Conservation (phyloP, 1,284 basidiomycete species). For the Puccinia hordei region DNA sequence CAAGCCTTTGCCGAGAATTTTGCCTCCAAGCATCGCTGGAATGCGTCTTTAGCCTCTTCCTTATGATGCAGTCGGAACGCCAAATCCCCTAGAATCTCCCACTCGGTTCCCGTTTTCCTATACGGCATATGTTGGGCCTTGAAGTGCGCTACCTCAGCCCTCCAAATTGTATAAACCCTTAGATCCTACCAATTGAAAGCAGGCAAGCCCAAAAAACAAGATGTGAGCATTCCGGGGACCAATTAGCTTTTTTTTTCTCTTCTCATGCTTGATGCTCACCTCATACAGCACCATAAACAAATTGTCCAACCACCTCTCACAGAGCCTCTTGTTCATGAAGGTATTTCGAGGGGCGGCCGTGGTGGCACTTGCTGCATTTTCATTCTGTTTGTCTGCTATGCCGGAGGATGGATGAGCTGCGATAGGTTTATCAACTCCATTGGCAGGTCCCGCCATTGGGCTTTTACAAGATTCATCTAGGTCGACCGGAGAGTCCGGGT, state of each 20-base stretch:
- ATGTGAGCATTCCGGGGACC: not conserved
- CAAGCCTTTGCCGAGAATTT: constrained; percentile 90
- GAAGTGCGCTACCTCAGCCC: constrained; percentile 98
- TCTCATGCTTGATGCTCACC: constrained; percentile 62
- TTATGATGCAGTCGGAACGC: constrained; percentile 89
- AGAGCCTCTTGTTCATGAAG: constrained; percentile 93
- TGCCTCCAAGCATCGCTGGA: constrained; percentile 85
- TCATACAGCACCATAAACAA: constrained; percentile 98
- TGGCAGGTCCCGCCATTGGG: constrained; percentile 32
- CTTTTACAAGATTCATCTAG: constrained; percentile 18
- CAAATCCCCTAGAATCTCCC: constrained; percentile 97
- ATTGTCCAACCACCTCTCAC: constrained; percentile 97
- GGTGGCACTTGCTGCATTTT: constrained; percentile 53
- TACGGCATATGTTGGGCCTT: constrained; percentile 96
- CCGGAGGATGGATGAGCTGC: constrained; percentile 33
- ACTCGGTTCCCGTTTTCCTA: constrained; percentile 92
- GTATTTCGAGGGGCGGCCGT: constrained; percentile 65
- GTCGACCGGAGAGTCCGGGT: constrained; percentile 4
- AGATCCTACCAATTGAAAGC: constrained; percentile 68
- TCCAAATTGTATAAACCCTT: constrained; percentile 98
- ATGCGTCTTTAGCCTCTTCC: constrained; percentile 97
- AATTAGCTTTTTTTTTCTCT: not conserved
- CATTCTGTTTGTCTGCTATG: constrained; percentile 33
- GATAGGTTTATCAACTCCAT: constrained; percentile 40
- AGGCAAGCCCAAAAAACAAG: not conserved